Evolutionary conservation across 495 filamentous ascomycete species (phyloP), one percentile per base, ranked within the genome.

Genomic region (Sporormia fimetaria): DNA sequence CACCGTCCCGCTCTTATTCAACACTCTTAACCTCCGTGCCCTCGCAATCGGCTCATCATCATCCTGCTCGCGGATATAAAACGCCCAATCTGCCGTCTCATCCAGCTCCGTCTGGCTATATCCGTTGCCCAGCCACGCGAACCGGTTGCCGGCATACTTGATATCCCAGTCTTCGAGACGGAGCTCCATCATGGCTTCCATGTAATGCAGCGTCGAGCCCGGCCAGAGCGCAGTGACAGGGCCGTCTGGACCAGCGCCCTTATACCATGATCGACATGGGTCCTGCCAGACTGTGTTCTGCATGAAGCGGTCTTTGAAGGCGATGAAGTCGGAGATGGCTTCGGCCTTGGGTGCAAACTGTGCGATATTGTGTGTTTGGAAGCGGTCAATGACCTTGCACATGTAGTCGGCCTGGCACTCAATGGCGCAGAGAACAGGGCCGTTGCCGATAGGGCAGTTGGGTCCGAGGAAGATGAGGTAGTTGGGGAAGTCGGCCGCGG

Each of bases 201-300:
- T 66, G 50, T 67, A 76, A 38, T 63, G 61, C 27, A 62, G 40
- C 3, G 51, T 54, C 6, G 42, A 50, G 11, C 61, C 61, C 1
- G 61, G 61, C 61, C 61, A 63, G 9, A 63, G 51, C 11, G 57
- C 57, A 3, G 57, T 63, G 51, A 62, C 48, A 16, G 47, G 45
- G 14, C 50, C 49, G 15, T 47, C 47, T 5, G 43, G 62, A 36
- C 56, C 40, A n/a, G n/a, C n/a, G 9, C 58, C 58, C 44, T 71
- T 74, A 48, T 75, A 73, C 69, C 70, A 73, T n/a, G 66, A 70
- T 11, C 65, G 62, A 41, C 72, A 75, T 11, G 64, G 56, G 23
- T 59, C 48, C 4, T 57, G 50, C 54, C 67, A 75, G 0, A 71
- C 66, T 1, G 65, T 71, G 14, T 55, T 53, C 8, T 59, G 42